These are phyloP conservation scores for Mortierella sp. DNA, from an alignment of 371 early-diverging fungal genomes.

Conservation along the genomic window DNA sequence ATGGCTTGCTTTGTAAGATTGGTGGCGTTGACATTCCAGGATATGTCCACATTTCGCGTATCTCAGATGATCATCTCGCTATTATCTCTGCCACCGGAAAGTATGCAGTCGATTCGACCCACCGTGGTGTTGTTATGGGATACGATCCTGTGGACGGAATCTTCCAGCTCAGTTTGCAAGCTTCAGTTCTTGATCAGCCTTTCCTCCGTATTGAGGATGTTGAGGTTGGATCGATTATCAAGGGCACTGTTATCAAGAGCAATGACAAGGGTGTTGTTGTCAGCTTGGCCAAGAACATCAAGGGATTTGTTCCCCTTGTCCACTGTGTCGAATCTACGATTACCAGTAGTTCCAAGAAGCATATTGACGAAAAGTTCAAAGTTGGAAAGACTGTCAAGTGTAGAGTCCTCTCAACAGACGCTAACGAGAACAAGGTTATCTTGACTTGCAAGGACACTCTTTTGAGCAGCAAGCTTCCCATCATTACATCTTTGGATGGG, in stretches of 20 bases:
- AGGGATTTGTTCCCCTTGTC: constrained; percentile 76
- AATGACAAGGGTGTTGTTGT: constrained; percentile 75
- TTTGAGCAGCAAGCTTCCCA: constrained; percentile 77
- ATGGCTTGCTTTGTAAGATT: constrained; percentile 70
- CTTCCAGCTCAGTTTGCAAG: constrained; percentile 77
- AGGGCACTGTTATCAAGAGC: constrained; percentile 65
- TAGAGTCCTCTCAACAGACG: constrained; percentile 77
- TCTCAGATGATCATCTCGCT: constrained; percentile 76
- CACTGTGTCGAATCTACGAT: constrained; percentile 86
- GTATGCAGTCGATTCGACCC: constrained; percentile 74
- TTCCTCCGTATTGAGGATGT: constrained; percentile 81
- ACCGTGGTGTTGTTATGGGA: constrained; percentile 83
- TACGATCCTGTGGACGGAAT: constrained; percentile 83
- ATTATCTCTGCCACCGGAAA: constrained; percentile 65
- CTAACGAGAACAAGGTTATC: constrained; percentile 64
- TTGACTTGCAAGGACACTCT: constrained; percentile 87
- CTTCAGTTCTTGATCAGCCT: constrained; percentile 75
- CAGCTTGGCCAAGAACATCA: constrained; percentile 71
- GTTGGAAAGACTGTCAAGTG: constrained; percentile 73
- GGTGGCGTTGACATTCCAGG: constrained; percentile 65
- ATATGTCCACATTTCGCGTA: constrained; percentile 75
- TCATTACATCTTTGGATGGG: constrained; percentile 69
- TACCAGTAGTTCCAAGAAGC: constrained; percentile 78
- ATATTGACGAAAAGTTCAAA: constrained; percentile 70
- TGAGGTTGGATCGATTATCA: constrained; percentile 74